These are phyloP conservation scores for Firmiana major DNA, from an alignment of 345 rosid species.

Conservation along the genomic window DNA sequence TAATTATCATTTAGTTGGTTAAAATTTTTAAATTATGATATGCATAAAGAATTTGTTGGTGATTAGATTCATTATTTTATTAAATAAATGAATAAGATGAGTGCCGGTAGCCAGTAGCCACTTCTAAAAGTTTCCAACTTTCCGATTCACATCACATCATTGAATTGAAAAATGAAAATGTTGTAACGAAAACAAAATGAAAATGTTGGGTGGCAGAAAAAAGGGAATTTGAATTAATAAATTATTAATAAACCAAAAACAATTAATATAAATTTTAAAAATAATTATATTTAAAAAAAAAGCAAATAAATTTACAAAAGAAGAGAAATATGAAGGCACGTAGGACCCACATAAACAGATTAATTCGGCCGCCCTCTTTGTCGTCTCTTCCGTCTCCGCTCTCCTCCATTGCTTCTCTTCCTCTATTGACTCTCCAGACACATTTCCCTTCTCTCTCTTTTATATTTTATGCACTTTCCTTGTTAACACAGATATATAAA, in stretches of 20 bases:
- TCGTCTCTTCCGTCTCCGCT: constrained; percentile 50
- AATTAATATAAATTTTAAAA: background rate
- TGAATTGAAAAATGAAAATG: background rate
- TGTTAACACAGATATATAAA: background rate
- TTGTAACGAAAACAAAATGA: too few relatives aligned
- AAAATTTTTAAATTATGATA: too few relatives aligned
- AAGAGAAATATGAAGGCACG: background rate
- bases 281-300: background rate
- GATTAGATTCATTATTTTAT: too few relatives aligned
- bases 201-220: background rate
- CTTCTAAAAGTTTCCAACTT: too few relatives aligned
- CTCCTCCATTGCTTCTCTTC: constrained; percentile 31
- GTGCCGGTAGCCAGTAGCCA: too few relatives aligned
- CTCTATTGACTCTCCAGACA: background rate
- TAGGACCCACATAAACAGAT: constrained; percentile 53
- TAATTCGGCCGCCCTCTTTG: constrained; percentile 49
- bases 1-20: too few relatives aligned
- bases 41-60: too few relatives aligned
- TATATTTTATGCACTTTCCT: constrained; percentile 13
- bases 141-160: too few relatives aligned
- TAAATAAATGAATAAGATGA: too few relatives aligned
- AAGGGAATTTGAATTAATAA: background rate
- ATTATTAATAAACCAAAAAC: too few relatives aligned
- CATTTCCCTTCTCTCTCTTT: background rate
- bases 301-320: background rate